phyloP scores from a whole-genome alignment of 371 early-diverging fungal species.

The Chytridiales sp. region DNA sequence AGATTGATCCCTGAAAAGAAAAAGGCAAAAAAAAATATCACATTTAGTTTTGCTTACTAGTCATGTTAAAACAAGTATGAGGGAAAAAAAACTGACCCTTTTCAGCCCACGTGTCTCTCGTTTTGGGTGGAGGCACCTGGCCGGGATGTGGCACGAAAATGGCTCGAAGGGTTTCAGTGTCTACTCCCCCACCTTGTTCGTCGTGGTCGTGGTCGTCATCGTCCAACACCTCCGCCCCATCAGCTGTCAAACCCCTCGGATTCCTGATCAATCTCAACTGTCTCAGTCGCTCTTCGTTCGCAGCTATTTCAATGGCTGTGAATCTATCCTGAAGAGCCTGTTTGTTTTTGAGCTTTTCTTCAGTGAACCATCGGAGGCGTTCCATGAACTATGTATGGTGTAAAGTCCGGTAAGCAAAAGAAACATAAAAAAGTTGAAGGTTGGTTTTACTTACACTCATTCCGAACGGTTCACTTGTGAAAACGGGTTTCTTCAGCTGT shows the following conservation, averaged over 20 bases:
- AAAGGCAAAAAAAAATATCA: too few relatives aligned
- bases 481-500: slow-evolving; percentile 30
- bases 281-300: slow-evolving; percentile 45
- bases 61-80: neutral
- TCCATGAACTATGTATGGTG: slow-evolving; percentile 36
- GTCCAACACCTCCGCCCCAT: neutral
- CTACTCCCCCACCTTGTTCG: slow-evolving; percentile 5
- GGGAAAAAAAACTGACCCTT: slow-evolving; percentile 29
- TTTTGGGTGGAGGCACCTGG: slow-evolving; percentile 29
- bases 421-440: neutral
- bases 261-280: slow-evolving; percentile 27
- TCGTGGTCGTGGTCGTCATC: neutral
- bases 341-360: slow-evolving; percentile 34
- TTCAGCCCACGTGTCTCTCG: slow-evolving; percentile 39
- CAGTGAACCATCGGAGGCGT: slow-evolving; percentile 47
- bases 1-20: slow-evolving; percentile 23
- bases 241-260: slow-evolving; percentile 16
- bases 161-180: slow-evolving; percentile 26
- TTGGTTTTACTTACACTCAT: slow-evolving; percentile 34
- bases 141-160: slow-evolving; percentile 53
- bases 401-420: slow-evolving; percentile 1
- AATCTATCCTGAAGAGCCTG: slow-evolving; percentile 26
- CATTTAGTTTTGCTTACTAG: too few relatives aligned
- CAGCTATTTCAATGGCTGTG: slow-evolving; percentile 31
- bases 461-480: slow-evolving; percentile 39